These are phyloP conservation scores for Leccinellum albellum DNA, from an alignment of 768 basidiomycete species.

Conservation along the genomic window DNA sequence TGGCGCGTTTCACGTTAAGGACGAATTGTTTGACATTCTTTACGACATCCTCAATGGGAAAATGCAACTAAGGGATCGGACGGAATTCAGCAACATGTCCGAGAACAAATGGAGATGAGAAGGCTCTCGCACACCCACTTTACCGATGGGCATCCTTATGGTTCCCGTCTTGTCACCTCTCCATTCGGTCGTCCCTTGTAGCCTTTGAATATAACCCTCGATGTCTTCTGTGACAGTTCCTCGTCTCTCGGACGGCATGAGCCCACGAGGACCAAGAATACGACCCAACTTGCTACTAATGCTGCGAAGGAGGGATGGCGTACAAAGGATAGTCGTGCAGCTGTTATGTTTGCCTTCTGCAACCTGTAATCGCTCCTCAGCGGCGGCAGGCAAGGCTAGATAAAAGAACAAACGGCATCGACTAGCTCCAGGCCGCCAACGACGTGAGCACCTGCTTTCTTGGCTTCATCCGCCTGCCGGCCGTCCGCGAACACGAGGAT, in stretches of 20 bases:
- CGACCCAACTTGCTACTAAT: conserved; percentile 80
- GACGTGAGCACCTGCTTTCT: conserved; percentile 81
- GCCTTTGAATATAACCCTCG: conserved; percentile 70
- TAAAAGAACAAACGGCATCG: conserved; percentile 61
- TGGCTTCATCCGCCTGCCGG: conserved; percentile 75
- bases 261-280: conserved; percentile 80
- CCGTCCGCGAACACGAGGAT: conserved; percentile 95
- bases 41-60: conserved; percentile 69
- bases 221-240: conserved; percentile 94
- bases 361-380: conserved; percentile 44
- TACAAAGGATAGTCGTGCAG: conserved; percentile 76
- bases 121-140: conserved; percentile 41
- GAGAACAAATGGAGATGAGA: neutral
- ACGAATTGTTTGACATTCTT: conserved; percentile 79
- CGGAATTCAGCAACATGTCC: neutral
- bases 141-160: conserved; percentile 77
- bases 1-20: conserved; percentile 66
- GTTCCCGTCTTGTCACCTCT: conserved; percentile 84
- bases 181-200: conserved; percentile 88
- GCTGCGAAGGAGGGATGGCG: conserved; percentile 69
- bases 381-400: neutral
- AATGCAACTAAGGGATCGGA: conserved; percentile 55
- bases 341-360: conserved; percentile 69
- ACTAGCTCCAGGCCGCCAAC: conserved; percentile 90
- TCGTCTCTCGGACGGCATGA: conserved; percentile 93